phyloP scores from a whole-genome alignment of 139 green algal genomes.

The Volvox reticuliferus region DNA sequence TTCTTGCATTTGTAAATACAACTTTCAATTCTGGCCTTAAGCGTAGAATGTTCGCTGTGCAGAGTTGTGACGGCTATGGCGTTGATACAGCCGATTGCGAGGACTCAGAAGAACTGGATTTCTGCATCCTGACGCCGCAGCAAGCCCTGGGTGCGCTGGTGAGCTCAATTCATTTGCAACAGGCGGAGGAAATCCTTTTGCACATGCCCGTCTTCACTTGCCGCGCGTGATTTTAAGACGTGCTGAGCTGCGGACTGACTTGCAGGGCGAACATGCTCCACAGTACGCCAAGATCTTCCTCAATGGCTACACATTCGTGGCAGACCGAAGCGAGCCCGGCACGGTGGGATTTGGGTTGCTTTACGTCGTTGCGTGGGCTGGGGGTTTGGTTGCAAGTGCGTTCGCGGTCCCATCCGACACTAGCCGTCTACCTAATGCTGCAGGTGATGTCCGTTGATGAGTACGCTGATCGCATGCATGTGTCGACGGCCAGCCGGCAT shows the following conservation, averaged over 20 bases:
- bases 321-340: neutral
- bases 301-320: conserved; percentile 22
- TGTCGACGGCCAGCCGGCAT: neutral
- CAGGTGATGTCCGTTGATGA: conserved; percentile 31
- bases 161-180: neutral
- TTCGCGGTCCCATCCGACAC: neutral
- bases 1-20: too few relatives aligned
- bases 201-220: neutral
- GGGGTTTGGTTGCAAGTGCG: too few relatives aligned
- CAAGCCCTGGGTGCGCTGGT: conserved; percentile 22
- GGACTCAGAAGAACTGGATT: conserved; percentile 10
- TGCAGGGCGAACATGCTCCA: conserved; percentile 8
- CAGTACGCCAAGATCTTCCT: conserved; percentile 32
- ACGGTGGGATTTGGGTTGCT: neutral
- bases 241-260: too few relatives aligned
- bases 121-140: conserved; percentile 25
- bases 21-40: too few relatives aligned
- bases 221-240: too few relatives aligned
- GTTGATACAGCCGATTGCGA: neutral
- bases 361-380: neutral
- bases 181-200: neutral
- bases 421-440: neutral
- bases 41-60: neutral
- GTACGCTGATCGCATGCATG: neutral
- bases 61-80: neutral